Percentiles rank a stretch among this genome's conserved stretches.
Evolutionary conservation across 2,329 filamentous ascomycete species (phyloP).

Genomic region (Clarireedia paspali): DNA sequence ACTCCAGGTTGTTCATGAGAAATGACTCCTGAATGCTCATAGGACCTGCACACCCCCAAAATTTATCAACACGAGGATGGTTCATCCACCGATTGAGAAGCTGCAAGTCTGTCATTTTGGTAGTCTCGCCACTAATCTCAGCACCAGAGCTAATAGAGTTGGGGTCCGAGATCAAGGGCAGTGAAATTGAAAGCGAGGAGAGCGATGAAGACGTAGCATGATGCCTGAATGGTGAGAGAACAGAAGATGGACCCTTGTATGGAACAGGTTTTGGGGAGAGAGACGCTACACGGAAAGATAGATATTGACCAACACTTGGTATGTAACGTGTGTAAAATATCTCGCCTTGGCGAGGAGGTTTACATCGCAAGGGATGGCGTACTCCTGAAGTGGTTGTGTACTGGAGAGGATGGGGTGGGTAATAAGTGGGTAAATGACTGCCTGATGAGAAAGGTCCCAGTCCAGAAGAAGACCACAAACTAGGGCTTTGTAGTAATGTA

Average conservation of each 20-base stretch:
- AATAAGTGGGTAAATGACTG: slow-evolving; percentile 85
- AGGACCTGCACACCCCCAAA: slow-evolving; percentile 66
- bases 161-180: slow-evolving; percentile 32
- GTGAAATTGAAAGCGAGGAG: slow-evolving; percentile 26
- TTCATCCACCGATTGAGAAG: slow-evolving; percentile 86
- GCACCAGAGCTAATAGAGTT: slow-evolving; percentile 36
- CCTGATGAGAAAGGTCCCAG: slow-evolving; percentile 70
- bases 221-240: slow-evolving; percentile 20
- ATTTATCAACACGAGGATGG: slow-evolving; percentile 71
- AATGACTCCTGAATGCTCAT: slow-evolving; percentile 56
- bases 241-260: slow-evolving; percentile 49
- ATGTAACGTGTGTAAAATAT: slow-evolving; percentile 86
- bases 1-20: slow-evolving; percentile 55
- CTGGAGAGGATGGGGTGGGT: slow-evolving; percentile 73
- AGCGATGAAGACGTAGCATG: slow-evolving; percentile 22
- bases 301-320: slow-evolving; percentile 71
- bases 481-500: slow-evolving; percentile 26
- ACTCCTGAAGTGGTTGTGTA: slow-evolving; percentile 72
- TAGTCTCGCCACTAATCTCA: slow-evolving; percentile 19
- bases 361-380: slow-evolving; percentile 79
- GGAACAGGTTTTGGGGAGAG: slow-evolving; percentile 55
- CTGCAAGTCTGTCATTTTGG: slow-evolving; percentile 46
- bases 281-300: slow-evolving; percentile 82
- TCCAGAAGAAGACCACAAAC: slow-evolving; percentile 32
- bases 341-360: slow-evolving; percentile 83